Conservation (phyloP, 2,329 filamentous ascomycete species). For the Cadophora luteo-olivacea region DNA sequence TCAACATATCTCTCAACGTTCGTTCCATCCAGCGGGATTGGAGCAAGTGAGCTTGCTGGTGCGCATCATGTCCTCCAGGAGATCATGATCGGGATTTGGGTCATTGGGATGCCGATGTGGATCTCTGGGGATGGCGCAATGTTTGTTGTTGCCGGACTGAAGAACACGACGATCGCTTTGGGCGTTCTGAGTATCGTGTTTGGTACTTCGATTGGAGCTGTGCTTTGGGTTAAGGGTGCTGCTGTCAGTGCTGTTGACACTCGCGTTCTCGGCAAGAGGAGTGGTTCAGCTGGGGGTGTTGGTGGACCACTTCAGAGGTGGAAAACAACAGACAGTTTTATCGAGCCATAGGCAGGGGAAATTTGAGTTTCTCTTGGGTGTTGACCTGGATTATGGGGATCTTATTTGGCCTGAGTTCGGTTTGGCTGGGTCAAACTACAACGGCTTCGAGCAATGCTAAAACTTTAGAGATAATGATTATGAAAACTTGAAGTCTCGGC, state of each 20-base stretch:
- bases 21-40: constrained; percentile 4
- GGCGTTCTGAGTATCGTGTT: constrained; percentile 32
- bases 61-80: constrained; percentile 28
- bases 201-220: constrained; percentile 27
- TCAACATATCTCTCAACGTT: constrained; percentile 22
- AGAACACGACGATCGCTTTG: constrained; percentile 31
- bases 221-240: constrained; percentile 31
- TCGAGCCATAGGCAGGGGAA: constrained; percentile 20
- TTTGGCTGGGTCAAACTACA: constrained; percentile 12
- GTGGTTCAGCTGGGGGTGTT: neutral
- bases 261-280: constrained; percentile 27
- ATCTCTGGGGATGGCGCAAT: constrained; percentile 19
- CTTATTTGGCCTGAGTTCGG: neutral
- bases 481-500: too few species aligned
- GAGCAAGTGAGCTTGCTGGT: constrained; percentile 14
- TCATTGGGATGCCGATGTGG: constrained; percentile 36
- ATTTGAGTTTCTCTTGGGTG: neutral
- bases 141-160: constrained; percentile 28
- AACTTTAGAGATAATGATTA: neutral
- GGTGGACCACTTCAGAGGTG: constrained; percentile 18
- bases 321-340: constrained; percentile 30
- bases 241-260: constrained; percentile 27
- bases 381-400: neutral
- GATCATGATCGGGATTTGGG: constrained; percentile 34
- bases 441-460: neutral